These are phyloP conservation scores for Termitomyces sp. DNA, from an alignment of 768 basidiomycete genomes.

Conservation along the genomic window DNA sequence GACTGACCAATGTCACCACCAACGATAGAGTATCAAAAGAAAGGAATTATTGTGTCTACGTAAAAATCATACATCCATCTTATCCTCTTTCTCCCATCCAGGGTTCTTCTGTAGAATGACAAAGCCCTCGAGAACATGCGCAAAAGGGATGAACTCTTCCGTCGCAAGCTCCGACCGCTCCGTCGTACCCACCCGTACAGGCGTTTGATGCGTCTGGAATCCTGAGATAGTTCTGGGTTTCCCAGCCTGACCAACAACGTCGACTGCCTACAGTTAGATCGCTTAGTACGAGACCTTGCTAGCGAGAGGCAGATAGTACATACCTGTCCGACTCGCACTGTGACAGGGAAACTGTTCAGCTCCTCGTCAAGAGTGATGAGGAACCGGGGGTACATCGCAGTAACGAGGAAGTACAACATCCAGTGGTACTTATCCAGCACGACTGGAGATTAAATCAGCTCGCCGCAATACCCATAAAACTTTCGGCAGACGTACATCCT, in stretches of 20 bases:
- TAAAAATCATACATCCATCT: slow-evolving; percentile 62
- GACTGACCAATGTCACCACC: too few relatives aligned
- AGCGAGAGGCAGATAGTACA: slow-evolving; percentile 14
- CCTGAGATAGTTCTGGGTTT: slow-evolving; percentile 95
- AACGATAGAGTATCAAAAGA: too few relatives aligned
- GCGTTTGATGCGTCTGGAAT: slow-evolving; percentile 98
- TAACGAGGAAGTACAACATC: slow-evolving; percentile 96
- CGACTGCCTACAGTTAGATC: slow-evolving; percentile 63
- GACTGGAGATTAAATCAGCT: slow-evolving; percentile 41
- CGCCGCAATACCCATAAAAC: neutral
- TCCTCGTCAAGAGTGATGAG: slow-evolving; percentile 95
- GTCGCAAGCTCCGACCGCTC: slow-evolving; percentile 96
- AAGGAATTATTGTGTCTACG: slow-evolving; percentile 7
- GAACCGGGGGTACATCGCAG: slow-evolving; percentile 98
- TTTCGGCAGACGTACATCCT: slow-evolving; percentile 59
- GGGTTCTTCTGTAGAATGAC: slow-evolving; percentile 91
- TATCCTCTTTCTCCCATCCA: slow-evolving; percentile 82
- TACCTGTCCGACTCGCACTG: slow-evolving; percentile 91
- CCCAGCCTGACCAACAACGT: slow-evolving; percentile 96
- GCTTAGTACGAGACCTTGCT: neutral
- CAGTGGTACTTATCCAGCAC: slow-evolving; percentile 94
- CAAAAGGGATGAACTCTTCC: slow-evolving; percentile 92
- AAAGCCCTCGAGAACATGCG: slow-evolving; percentile 87
- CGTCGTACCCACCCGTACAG: slow-evolving; percentile 90
- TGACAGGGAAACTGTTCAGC: slow-evolving; percentile 79